A percentile compares a stretch with the other conserved stretches of the same genome.
Conservation (phyloP, 805 yeast genomes). For the Zygosaccharomyces rouxii region DNA sequence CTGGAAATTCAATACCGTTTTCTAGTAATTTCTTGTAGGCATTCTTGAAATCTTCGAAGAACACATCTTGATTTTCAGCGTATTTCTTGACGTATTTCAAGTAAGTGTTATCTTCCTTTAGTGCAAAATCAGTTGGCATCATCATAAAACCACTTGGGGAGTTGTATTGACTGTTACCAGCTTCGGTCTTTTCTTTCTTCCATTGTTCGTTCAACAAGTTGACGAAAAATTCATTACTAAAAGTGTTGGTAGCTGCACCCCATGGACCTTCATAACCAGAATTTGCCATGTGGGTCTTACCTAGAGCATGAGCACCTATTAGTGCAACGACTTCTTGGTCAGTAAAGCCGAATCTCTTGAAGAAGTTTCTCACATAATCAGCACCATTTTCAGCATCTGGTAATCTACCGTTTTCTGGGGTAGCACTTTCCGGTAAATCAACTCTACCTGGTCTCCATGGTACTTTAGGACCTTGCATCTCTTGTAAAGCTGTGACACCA, state of each 20-base stretch:
- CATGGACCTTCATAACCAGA: constrained; percentile 87
- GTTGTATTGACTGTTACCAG: constrained; percentile 58
- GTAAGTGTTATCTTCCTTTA: constrained; percentile 58
- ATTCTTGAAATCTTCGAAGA: constrained; percentile 58
- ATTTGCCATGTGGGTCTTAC: constrained; percentile 64
- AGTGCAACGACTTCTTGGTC: constrained; percentile 72
- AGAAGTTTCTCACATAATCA: constrained; percentile 59
- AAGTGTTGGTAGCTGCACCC: constrained; percentile 75
- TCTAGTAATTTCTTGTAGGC: constrained; percentile 72
- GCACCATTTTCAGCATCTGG: constrained; percentile 70
- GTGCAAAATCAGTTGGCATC: constrained; percentile 77
- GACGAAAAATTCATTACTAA: constrained; percentile 69
- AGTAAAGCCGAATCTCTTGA: constrained; percentile 59
- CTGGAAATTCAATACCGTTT: constrained; percentile 66
- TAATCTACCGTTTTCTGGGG: constrained; percentile 64
- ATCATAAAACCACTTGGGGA: constrained; percentile 72
- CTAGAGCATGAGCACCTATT: constrained; percentile 72
- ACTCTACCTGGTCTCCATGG: constrained; percentile 82
- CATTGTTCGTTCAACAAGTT: constrained; percentile 51
- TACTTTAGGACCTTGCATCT: constrained; percentile 70
- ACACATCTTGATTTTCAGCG: constrained; percentile 60
- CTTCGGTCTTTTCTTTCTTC: constrained; percentile 52
- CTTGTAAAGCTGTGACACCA: constrained; percentile 76
- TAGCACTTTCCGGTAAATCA: constrained; percentile 46
- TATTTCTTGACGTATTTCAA: constrained; percentile 58